These are phyloP conservation scores for Saccharomyces hybrid DNA, from an alignment of 1,139 yeast genomes.

Conservation along the genomic window DNA sequence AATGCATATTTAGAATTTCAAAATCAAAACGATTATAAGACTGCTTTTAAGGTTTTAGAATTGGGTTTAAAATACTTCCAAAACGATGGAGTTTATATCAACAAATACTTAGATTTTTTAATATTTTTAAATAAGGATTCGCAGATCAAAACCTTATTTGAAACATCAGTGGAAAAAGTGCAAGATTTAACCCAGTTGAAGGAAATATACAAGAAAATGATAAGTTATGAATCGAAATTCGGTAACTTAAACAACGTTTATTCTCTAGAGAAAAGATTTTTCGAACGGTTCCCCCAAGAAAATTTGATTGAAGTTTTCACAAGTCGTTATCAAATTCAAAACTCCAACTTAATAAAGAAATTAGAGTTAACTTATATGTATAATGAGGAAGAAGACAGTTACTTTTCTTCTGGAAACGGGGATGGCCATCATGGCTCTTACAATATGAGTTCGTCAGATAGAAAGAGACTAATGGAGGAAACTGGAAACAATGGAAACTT, in stretches of 20 bases:
- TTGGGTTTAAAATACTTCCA: constrained; percentile 62
- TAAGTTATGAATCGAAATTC: constrained; percentile 48
- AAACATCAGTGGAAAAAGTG: constrained; percentile 47
- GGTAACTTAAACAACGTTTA: constrained; percentile 65
- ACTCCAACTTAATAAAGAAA: constrained; percentile 25
- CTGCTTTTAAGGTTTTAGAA: constrained; percentile 73
- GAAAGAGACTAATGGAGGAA: constrained; percentile 5
- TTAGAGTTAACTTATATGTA: constrained; percentile 25
- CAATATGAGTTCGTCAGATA: constrained; percentile 5
- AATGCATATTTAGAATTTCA: constrained; percentile 79
- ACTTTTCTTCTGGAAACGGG: background rate
- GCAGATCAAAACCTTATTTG: constrained; percentile 77
- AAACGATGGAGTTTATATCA: constrained; percentile 52
- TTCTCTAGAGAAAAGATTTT: constrained; percentile 59
- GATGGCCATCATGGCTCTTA: background rate
- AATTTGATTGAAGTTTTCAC: constrained; percentile 31
- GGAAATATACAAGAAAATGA: constrained; percentile 41
- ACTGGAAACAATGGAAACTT: constrained; percentile 15
- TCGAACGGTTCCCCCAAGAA: constrained; percentile 58
- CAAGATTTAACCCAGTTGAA: constrained; percentile 32
- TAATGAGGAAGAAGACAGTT: constrained; percentile 5
- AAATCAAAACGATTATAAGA: constrained; percentile 49
- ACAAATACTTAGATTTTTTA: constrained; percentile 66
- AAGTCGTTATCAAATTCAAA: constrained; percentile 34
- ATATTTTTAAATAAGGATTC: constrained; percentile 68